Evolutionary conservation across 768 basidiomycete genomes (phyloP).

Genomic region (Mycena galopus): DNA sequence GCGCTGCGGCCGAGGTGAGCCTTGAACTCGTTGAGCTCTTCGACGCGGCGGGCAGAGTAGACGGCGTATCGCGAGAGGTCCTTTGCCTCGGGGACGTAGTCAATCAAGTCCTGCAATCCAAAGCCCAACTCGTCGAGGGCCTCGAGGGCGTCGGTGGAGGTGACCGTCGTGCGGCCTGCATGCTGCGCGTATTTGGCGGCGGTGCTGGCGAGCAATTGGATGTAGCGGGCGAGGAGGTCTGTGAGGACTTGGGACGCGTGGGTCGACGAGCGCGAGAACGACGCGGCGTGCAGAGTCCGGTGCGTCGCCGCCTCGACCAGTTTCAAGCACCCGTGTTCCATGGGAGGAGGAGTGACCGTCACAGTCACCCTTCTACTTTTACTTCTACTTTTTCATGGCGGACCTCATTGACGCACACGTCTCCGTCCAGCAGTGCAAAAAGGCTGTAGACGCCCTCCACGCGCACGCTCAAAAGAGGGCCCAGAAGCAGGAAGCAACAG

Average conservation of each 20-base stretch:
- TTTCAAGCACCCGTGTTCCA: conserved; percentile 70
- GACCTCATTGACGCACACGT: conserved; percentile 77
- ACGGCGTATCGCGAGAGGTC: conserved; percentile 78
- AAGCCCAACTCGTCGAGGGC: conserved; percentile 85
- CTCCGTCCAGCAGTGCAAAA: conserved; percentile 77
- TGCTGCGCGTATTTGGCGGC: conserved; percentile 83
- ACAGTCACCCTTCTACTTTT: not conserved
- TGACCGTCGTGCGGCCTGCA: conserved; percentile 73
- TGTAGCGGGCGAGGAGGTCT: conserved; percentile 82
- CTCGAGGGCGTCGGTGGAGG: conserved; percentile 69
- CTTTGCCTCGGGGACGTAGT: conserved; percentile 76
- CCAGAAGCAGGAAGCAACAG: conserved; percentile 74
- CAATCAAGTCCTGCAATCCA: conserved; percentile 74
- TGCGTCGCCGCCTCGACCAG: conserved; percentile 76
- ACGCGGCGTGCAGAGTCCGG: conserved; percentile 81
- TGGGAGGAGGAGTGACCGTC: conserved; percentile 33
- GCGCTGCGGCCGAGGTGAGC: conserved; percentile 67
- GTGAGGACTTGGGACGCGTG: conserved; percentile 80
- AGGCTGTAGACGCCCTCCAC: conserved; percentile 85
- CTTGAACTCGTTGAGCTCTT: conserved; percentile 81
- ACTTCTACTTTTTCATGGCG: not conserved
- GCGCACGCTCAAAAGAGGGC: conserved; percentile 76
- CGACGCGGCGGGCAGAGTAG: conserved; percentile 72
- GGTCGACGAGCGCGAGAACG: conserved; percentile 81
- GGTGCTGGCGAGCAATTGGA: conserved; percentile 72